phyloP scores from a whole-genome alignment of 306 rosid genomes.

The Fagus sylvatica region DNA sequence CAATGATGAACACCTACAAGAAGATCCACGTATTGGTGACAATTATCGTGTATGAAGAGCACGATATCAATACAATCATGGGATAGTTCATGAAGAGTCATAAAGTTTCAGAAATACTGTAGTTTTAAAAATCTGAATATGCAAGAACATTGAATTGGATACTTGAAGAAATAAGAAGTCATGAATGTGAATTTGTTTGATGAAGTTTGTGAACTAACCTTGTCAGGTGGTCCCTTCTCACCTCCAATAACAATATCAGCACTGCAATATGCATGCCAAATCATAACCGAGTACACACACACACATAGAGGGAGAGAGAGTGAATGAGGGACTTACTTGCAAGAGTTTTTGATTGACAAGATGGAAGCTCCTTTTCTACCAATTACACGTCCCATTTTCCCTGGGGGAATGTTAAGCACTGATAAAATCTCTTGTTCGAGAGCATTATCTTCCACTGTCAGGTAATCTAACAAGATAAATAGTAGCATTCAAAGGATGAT shows the following conservation, averaged over 20 bases:
- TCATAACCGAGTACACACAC: background rate
- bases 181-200: no score
- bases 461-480: background rate
- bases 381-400: background rate
- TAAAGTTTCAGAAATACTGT: background rate
- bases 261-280: background rate
- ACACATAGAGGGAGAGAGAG: background rate
- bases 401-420: background rate
- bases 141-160: no score
- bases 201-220: background rate
- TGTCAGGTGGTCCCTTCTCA: background rate
- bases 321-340: background rate
- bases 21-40: background rate
- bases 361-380: background rate
- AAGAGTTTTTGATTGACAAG: conserved; percentile 2
- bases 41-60: background rate
- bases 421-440: background rate
- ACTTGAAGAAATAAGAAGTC: no score
- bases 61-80: background rate
- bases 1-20: conserved; percentile 76
- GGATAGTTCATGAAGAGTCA: background rate
- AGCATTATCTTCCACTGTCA: background rate
- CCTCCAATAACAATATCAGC: conserved; percentile 4
- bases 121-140: background rate
- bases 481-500: background rate